phyloP scores from a whole-genome alignment of 2,329 filamentous ascomycete genomes.

The Verticillium isaacii region DNA sequence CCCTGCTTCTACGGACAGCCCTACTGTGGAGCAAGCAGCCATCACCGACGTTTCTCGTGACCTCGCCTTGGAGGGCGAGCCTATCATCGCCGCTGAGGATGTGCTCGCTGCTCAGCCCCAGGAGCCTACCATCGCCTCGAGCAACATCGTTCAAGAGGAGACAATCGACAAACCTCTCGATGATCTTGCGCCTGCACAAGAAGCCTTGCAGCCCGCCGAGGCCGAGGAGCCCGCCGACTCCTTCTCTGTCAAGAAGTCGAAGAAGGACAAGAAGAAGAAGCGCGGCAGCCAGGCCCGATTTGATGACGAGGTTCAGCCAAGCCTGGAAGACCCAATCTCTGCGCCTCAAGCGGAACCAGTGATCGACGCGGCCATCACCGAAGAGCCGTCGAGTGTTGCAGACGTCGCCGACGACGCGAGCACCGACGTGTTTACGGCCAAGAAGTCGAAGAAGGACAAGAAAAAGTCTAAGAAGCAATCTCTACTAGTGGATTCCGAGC shows the following conservation, averaged over 20 bases:
- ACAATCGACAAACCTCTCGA: background rate
- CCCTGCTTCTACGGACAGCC: background rate
- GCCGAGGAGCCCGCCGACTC: slow-evolving; percentile 12
- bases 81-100: background rate
- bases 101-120: background rate
- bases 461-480: slow-evolving; percentile 19
- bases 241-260: slow-evolving; percentile 20
- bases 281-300: slow-evolving; percentile 1
- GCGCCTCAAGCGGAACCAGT: background rate
- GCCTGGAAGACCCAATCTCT: background rate
- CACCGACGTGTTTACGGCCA: slow-evolving; percentile 1
- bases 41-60: background rate
- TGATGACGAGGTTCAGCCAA: background rate
- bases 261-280: slow-evolving; percentile 21
- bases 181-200: background rate
- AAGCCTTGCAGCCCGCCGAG: background rate
- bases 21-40: background rate
- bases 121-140: background rate
- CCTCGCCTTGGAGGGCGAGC: background rate
- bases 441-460: slow-evolving; percentile 19
- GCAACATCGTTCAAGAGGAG: background rate
- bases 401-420: background rate
- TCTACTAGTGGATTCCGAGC: background rate
- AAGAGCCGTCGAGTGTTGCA: background rate
- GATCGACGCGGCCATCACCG: background rate